Evolutionary conservation across 2,329 filamentous ascomycete genomes (phyloP).

Genomic region (Stemphylium beticola): DNA sequence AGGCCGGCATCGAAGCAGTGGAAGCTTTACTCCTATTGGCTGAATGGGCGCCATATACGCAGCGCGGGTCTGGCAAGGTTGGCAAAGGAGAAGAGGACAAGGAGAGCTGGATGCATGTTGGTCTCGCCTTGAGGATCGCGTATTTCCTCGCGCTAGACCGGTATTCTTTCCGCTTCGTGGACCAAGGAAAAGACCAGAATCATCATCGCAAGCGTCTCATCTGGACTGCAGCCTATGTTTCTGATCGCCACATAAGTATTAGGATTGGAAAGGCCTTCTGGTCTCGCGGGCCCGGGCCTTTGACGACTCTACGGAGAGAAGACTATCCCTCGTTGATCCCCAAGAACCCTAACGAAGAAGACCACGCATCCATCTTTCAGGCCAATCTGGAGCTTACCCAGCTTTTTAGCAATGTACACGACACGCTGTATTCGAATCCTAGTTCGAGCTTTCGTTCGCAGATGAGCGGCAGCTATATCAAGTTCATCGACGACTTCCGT

Average conservation of each 20-base stretch:
- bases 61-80: constrained; percentile 66
- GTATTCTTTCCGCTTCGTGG: constrained; percentile 68
- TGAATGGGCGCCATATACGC: constrained; percentile 74
- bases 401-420: constrained; percentile 75
- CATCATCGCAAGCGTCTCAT: constrained; percentile 70
- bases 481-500: constrained; percentile 77
- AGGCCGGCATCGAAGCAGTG: constrained; percentile 72
- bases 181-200: constrained; percentile 63
- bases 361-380: constrained; percentile 72
- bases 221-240: constrained; percentile 63
- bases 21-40: constrained; percentile 73
- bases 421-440: constrained; percentile 74
- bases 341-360: constrained; percentile 64
- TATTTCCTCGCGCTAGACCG: constrained; percentile 74
- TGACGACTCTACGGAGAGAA: constrained; percentile 67
- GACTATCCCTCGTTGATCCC: constrained; percentile 72
- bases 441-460: constrained; percentile 73
- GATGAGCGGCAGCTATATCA: constrained; percentile 73
- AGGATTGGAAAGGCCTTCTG: constrained; percentile 75
- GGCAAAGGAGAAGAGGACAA: constrained; percentile 76
- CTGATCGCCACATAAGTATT: constrained; percentile 64
- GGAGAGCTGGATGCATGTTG: constrained; percentile 79
- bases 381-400: constrained; percentile 74
- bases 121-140: constrained; percentile 70
- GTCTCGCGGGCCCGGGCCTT: constrained; percentile 72